phyloP scores from a whole-genome alignment of 1,284 basidiomycete species.

The Microstroma glucosiphilum region DNA sequence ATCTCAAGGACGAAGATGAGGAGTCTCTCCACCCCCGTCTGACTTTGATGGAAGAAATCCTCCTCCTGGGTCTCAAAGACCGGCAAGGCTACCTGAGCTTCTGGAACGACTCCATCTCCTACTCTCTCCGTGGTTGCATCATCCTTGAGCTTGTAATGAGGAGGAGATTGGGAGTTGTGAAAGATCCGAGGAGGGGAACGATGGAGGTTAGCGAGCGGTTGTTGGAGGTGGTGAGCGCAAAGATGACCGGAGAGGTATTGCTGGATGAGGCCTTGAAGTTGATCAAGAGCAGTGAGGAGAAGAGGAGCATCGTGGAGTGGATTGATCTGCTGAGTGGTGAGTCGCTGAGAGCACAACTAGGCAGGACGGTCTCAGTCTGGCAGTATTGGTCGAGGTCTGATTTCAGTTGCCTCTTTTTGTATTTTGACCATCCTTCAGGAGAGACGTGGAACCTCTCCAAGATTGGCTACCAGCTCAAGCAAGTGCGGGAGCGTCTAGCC shows the following conservation, averaged over 20 bases:
- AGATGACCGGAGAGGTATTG: conserved; percentile 45
- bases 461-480: conserved; percentile 48
- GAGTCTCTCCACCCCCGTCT: conserved; percentile 70
- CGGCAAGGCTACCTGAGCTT: conserved; percentile 59
- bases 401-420: neutral
- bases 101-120: conserved; percentile 51
- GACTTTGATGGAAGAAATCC: conserved; percentile 94
- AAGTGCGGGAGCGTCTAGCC: conserved; percentile 47
- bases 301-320: conserved; percentile 43
- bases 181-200: conserved; percentile 17
- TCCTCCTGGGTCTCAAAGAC: conserved; percentile 83
- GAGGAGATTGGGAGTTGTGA: conserved; percentile 34
- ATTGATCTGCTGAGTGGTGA: conserved; percentile 45
- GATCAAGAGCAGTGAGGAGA: conserved; percentile 35
- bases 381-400: neutral
- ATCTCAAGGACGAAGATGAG: conserved; percentile 72
- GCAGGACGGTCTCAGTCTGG: neutral
- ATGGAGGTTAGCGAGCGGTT: conserved; percentile 27
- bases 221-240: conserved; percentile 41
- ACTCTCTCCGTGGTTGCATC: conserved; percentile 46
- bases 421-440: conserved; percentile 15
- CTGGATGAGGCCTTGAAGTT: conserved; percentile 47
- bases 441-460: conserved; percentile 51
- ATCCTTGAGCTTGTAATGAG: conserved; percentile 47
- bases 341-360: conserved; percentile 2